Conservation (phyloP, 352 stramenopile genomes). For the Phytopythium montanum region DNA sequence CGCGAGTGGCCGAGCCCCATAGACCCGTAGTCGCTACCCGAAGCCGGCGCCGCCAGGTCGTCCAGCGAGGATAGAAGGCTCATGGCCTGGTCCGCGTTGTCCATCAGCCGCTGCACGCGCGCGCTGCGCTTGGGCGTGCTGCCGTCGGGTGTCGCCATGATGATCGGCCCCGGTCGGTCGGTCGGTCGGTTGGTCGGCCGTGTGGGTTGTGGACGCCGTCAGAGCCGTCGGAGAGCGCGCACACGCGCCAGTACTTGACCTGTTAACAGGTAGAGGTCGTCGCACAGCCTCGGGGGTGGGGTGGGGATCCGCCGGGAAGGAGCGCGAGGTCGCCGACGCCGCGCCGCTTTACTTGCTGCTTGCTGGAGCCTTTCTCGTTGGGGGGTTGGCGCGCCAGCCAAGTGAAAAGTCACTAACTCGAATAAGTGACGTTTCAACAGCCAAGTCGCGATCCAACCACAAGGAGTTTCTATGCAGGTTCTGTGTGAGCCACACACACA, state of each 20-base stretch:
- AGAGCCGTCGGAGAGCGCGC: not conserved
- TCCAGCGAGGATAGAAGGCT: slow-evolving; percentile 66
- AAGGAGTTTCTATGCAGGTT: too few species aligned
- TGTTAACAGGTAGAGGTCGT: not conserved
- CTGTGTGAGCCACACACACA: too few species aligned
- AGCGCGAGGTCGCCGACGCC: not conserved
- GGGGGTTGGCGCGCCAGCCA: not conserved
- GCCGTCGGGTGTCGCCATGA: not conserved
- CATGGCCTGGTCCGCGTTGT: slow-evolving; percentile 68
- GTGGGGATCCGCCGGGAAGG: not conserved
- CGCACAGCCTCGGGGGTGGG: not conserved
- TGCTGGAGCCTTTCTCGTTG: not conserved
- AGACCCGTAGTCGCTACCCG: slow-evolving; percentile 8
- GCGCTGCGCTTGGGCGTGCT: slow-evolving; percentile 30
- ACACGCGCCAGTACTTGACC: not conserved
- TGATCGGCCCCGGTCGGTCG: not conserved
- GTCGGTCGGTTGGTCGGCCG: not conserved
- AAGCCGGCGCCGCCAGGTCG: slow-evolving; percentile 10
- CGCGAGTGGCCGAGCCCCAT: slow-evolving; percentile 8
- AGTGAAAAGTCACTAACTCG: not conserved
- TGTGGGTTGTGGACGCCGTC: not conserved
- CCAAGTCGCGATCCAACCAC: too few species aligned
- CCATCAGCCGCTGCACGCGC: slow-evolving; percentile 68
- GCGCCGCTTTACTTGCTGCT: not conserved
- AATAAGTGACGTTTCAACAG: too few species aligned